phyloP scores from a whole-genome alignment of 768 basidiomycete species.

The Rhodosporidiobolus sp. region DNA sequence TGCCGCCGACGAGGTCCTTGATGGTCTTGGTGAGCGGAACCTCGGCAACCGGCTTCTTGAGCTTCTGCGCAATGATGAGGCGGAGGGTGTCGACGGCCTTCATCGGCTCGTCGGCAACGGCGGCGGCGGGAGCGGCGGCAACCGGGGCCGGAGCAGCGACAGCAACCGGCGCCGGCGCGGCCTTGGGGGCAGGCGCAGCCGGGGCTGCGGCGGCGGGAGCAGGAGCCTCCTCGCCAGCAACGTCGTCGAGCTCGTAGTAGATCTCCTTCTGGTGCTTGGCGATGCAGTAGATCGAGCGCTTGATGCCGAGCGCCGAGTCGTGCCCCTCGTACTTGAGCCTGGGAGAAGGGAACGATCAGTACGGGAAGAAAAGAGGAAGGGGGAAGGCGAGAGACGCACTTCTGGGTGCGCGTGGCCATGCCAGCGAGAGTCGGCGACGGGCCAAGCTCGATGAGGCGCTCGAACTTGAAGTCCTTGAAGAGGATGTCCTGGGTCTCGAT shows the following conservation, averaged over 20 bases:
- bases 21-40: constrained; percentile 87
- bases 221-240: constrained; percentile 50
- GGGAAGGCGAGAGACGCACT: constrained; percentile 55
- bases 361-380: constrained; percentile 14
- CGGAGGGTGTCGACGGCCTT: constrained; percentile 84
- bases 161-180: constrained; percentile 51
- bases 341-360: constrained; percentile 31
- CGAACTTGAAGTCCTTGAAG: constrained; percentile 79
- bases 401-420: constrained; percentile 84
- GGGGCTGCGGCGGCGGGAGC: constrained; percentile 53
- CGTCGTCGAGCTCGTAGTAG: constrained; percentile 78
- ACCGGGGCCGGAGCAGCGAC: constrained; percentile 49
- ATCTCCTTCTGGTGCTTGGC: constrained; percentile 95
- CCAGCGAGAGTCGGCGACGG: constrained; percentile 94
- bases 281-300: constrained; percentile 80
- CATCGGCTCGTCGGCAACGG: constrained; percentile 84
- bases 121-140: constrained; percentile 61
- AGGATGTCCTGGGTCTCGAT: constrained; percentile 97
- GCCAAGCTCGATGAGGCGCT: constrained; percentile 91
- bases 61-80: constrained; percentile 90
- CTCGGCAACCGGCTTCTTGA: constrained; percentile 91
- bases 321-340: constrained; percentile 76
- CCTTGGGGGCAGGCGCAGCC: constrained; percentile 50
- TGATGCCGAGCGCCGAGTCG: constrained; percentile 78
- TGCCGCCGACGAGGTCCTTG: constrained; percentile 97